phyloP scores from a whole-genome alignment of 495 filamentous ascomycete species.

The Staphylotrichum longicolle region DNA sequence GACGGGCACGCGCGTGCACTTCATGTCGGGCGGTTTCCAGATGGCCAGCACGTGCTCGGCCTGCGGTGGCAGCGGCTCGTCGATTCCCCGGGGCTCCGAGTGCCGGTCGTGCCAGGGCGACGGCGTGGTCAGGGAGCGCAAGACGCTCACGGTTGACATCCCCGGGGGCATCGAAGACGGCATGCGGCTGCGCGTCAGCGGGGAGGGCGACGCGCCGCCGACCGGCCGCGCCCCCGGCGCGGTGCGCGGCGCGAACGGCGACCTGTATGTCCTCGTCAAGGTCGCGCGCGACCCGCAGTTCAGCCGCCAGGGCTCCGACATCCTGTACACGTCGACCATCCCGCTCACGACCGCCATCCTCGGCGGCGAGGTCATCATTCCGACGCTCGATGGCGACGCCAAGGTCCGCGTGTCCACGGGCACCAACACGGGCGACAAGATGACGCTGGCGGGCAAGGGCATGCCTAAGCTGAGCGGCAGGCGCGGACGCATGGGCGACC shows the following conservation, averaged over 20 bases:
- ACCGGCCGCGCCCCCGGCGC: slow-evolving; percentile 61
- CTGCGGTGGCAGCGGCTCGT: slow-evolving; percentile 72
- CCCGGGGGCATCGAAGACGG: slow-evolving; percentile 94
- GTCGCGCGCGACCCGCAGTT: slow-evolving; percentile 85
- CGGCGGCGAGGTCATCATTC: slow-evolving; percentile 83
- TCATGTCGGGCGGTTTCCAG: slow-evolving; percentile 90
- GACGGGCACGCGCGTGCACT: slow-evolving; percentile 80
- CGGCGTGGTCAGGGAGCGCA: slow-evolving; percentile 73
- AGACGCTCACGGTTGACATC: slow-evolving; percentile 82
- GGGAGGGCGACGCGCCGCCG: slow-evolving; percentile 82
- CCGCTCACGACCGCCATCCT: slow-evolving; percentile 91
- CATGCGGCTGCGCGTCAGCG: slow-evolving; percentile 77
- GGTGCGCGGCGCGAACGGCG: slow-evolving; percentile 63
- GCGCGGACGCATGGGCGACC: slow-evolving; percentile 64
- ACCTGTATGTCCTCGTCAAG: slow-evolving; percentile 81
- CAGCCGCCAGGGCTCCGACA: slow-evolving; percentile 77
- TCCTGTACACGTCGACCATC: slow-evolving; percentile 86
- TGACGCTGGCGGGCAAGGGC: slow-evolving; percentile 81
- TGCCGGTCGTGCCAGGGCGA: slow-evolving; percentile 75
- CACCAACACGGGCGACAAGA: slow-evolving; percentile 86
- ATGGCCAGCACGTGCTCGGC: slow-evolving; percentile 83
- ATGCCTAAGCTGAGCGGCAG: slow-evolving; percentile 74
- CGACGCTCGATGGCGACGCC: slow-evolving; percentile 86
- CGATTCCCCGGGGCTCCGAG: slow-evolving; percentile 71
- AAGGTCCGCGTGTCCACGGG: slow-evolving; percentile 85